A percentile compares a stretch with the other conserved stretches of the same genome.
phyloP scores from a whole-genome alignment of 1,284 basidiomycete species.

The Ustilago curta region DNA sequence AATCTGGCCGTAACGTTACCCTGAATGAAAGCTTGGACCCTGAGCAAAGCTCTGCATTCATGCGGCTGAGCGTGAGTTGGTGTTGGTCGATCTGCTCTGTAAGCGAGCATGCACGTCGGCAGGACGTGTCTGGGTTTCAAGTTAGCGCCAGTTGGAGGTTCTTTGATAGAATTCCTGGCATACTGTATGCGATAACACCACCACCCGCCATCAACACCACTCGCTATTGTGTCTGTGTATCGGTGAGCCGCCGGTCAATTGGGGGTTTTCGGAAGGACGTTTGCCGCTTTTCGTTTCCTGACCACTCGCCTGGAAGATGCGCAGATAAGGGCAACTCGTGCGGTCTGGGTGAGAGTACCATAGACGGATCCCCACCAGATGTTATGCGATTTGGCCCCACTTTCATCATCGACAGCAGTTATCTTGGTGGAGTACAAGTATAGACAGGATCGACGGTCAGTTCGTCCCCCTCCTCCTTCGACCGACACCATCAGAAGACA shows the following conservation, averaged over 20 bases:
- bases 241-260: neutral
- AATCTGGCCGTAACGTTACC: neutral
- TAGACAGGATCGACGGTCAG: no score
- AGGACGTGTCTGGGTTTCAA: neutral
- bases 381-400: no score
- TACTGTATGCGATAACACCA: neutral
- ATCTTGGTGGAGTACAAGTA: no score
- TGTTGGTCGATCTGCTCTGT: conserved; percentile 5
- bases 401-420: no score
- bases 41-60: neutral
- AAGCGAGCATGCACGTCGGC: conserved; percentile 14
- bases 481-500: neutral
- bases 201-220: no score
- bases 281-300: neutral
- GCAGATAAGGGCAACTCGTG: no score
- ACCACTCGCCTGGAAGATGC: no score
- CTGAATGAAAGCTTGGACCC: neutral
- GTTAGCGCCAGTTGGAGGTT: neutral
- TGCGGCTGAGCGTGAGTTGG: neutral
- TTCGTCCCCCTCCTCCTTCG: no score
- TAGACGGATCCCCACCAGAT: no score
- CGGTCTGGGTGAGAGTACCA: no score
- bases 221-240: no score
- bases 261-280: neutral
- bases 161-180: conserved; percentile 1